Evolutionary conservation across 768 basidiomycete species (phyloP).

Genomic region (Naematelia encephala): DNA sequence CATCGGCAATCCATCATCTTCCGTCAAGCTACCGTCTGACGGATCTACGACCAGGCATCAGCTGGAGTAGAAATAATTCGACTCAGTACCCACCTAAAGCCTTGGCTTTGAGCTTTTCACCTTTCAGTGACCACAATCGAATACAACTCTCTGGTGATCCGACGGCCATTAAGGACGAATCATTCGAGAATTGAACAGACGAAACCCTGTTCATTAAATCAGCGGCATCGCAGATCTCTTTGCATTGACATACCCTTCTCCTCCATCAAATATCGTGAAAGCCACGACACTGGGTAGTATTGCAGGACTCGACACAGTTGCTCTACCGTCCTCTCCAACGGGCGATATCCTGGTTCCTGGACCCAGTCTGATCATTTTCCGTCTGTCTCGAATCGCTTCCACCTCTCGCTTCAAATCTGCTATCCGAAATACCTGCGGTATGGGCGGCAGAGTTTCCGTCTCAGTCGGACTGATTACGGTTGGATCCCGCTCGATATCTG

Average conservation of each 20-base stretch:
- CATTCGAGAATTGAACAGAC: slow-evolving; percentile 81
- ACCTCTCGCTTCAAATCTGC: slow-evolving; percentile 89
- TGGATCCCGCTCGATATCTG: slow-evolving; percentile 14
- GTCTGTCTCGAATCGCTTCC: slow-evolving; percentile 76
- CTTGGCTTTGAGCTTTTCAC: slow-evolving; percentile 65
- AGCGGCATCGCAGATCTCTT: not conserved
- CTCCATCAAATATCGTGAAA: slow-evolving; percentile 89
- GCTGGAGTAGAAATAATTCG: not conserved
- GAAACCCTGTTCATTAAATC: slow-evolving; percentile 61
- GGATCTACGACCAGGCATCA: slow-evolving; percentile 16
- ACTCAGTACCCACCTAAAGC: slow-evolving; percentile 24
- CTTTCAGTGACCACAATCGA: slow-evolving; percentile 89
- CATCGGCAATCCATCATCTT: slow-evolving; percentile 77
- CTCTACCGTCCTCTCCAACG: slow-evolving; percentile 33
- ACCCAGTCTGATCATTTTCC: slow-evolving; percentile 88
- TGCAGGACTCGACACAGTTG: slow-evolving; percentile 15
- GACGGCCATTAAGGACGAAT: slow-evolving; percentile 86
- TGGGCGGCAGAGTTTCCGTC: slow-evolving; percentile 57
- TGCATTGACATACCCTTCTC: slow-evolving; percentile 71
- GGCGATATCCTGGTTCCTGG: slow-evolving; percentile 50
- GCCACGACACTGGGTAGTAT: slow-evolving; percentile 78
- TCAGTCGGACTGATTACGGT: slow-evolving; percentile 33
- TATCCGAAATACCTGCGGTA: slow-evolving; percentile 75
- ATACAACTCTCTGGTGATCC: slow-evolving; percentile 96
- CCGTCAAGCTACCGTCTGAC: slow-evolving; percentile 58